Conservation (phyloP, 805 yeast genomes). For the Isabelozyma gotoi region DNA sequence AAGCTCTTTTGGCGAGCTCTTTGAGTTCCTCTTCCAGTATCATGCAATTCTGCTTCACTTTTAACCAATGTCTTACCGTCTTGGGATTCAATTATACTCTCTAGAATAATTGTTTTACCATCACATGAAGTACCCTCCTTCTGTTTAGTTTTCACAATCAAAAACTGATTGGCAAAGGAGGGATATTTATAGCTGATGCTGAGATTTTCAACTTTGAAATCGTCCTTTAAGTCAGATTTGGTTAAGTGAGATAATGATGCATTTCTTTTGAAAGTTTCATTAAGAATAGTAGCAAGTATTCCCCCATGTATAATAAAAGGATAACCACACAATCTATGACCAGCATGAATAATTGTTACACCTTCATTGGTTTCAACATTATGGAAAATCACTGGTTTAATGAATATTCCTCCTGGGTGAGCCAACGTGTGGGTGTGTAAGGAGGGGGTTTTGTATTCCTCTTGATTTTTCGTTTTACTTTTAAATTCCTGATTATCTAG, state of each 20-base stretch:
- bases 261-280: constrained; percentile 67
- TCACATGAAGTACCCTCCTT: constrained; percentile 27
- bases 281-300: constrained; percentile 73
- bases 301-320: constrained; percentile 92
- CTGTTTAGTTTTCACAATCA: constrained; percentile 55
- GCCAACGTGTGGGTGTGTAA: constrained; percentile 48
- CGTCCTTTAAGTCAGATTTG: constrained; percentile 38
- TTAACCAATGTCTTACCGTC: constrained; percentile 57
- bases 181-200: constrained; percentile 64
- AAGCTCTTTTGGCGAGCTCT: neutral
- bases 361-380: constrained; percentile 57
- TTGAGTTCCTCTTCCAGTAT: constrained; percentile 32
- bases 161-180: constrained; percentile 74
- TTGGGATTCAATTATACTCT: constrained; percentile 53
- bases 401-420: constrained; percentile 76
- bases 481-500: constrained; percentile 21
- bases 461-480: constrained; percentile 10
- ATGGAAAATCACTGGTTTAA: constrained; percentile 69
- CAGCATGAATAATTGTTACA: constrained; percentile 70
- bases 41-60: constrained; percentile 50
- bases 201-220: constrained; percentile 48
- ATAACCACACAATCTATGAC: constrained; percentile 78
- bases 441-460: constrained; percentile 15
- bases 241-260: constrained; percentile 40
- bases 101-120: constrained; percentile 38